phyloP scores from a whole-genome alignment of 257 asterid genomes.

The Nicotiana noctiflora region DNA sequence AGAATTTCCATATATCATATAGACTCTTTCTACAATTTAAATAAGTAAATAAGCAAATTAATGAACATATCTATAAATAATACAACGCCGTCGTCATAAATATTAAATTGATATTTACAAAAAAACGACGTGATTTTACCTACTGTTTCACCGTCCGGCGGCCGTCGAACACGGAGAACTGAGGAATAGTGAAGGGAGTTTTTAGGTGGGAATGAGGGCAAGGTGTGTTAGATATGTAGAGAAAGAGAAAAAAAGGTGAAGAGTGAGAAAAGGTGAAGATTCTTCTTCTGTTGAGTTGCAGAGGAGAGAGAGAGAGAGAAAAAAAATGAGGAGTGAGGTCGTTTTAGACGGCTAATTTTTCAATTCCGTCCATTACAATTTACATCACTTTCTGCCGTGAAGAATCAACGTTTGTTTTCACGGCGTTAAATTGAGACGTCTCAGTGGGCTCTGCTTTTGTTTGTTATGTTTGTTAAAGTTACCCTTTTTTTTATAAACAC shows the following conservation, averaged over 20 bases:
- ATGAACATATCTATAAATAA: neutral
- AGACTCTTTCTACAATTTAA: neutral
- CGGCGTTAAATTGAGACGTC: slow-evolving; percentile 31
- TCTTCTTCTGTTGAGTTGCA: slow-evolving; percentile 25
- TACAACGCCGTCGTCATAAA: neutral
- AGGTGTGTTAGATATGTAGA: slow-evolving; percentile 15
- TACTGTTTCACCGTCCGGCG: slow-evolving; percentile 26
- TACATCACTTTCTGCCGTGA: neutral
- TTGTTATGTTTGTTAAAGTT: neutral
- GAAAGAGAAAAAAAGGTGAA: slow-evolving; percentile 11
- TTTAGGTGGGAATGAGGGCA: slow-evolving; percentile 19
- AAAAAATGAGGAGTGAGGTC: slow-evolving; percentile 19
- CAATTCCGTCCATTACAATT: slow-evolving; percentile 40
- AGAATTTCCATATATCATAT: slow-evolving; percentile 18
- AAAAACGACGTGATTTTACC: slow-evolving; percentile 25
- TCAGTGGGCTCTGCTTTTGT: neutral
- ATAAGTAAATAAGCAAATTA: neutral
- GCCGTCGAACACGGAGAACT: slow-evolving; percentile 26
- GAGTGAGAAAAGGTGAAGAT: slow-evolving; percentile 39
- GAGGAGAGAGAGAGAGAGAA: slow-evolving; percentile 20
- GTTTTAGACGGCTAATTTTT: slow-evolving; percentile 24
- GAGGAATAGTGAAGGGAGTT: slow-evolving; percentile 21
- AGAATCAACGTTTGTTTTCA: slow-evolving; percentile 16
- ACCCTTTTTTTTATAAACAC: too few species aligned
- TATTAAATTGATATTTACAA: neutral